phyloP scores from a whole-genome alignment of 176 grass and related monocot species.

The Aegilops umbellulata region DNA sequence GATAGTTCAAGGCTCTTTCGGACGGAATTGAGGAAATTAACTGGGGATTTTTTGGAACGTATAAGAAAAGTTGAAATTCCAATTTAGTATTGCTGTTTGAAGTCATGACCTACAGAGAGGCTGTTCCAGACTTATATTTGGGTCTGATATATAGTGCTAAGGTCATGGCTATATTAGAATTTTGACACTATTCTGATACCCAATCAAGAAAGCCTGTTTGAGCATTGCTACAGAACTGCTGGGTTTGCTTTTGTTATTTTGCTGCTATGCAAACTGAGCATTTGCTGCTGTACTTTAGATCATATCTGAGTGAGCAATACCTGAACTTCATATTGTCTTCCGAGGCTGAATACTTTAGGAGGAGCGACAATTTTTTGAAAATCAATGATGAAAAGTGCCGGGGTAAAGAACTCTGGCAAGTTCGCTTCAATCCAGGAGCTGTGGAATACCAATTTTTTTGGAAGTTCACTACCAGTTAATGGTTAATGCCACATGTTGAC shows the following conservation, averaged over 20 bases:
- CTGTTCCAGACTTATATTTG: neutral
- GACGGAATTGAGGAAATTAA: conserved; percentile 40
- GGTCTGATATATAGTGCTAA: neutral
- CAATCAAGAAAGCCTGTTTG: conserved; percentile 1
- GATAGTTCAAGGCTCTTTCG: conserved; percentile 21
- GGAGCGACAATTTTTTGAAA: neutral
- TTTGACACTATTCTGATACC: neutral
- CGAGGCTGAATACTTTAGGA: neutral
- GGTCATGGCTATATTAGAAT: conserved; percentile 21
- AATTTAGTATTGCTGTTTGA: neutral
- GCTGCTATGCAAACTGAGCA: neutral
- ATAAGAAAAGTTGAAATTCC: conserved; percentile 45
- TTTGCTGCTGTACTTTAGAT: conserved; percentile 1
- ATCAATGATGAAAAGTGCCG: neutral
- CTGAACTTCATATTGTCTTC: neutral
- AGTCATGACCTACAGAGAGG: neutral
- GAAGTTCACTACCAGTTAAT: neutral
- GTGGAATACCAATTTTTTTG: neutral
- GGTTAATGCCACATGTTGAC: neutral
- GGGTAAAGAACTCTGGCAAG: neutral
- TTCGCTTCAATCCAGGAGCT: neutral
- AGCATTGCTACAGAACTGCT: neutral
- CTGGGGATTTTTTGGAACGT: conserved; percentile 37
- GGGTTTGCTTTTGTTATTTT: neutral
- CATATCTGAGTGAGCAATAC: neutral